Evolutionary conservation across 2,329 filamentous ascomycete genomes (phyloP).

Genomic region (Stemphylium vesicarium): DNA sequence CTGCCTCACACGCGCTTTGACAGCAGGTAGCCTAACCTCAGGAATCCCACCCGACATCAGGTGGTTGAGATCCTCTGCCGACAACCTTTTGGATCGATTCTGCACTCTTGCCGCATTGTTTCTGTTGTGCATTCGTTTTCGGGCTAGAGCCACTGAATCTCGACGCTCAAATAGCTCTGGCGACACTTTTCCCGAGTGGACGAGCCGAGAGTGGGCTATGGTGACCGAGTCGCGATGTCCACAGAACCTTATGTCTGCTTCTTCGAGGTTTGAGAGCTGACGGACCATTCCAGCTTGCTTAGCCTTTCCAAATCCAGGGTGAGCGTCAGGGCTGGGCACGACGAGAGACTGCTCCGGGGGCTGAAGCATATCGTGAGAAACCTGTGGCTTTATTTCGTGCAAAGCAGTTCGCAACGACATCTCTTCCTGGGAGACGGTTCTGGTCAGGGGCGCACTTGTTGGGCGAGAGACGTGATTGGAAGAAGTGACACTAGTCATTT

Average conservation of each 20-base stretch:
- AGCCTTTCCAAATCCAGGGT: constrained; percentile 2
- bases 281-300: constrained; percentile 10
- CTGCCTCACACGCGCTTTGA: constrained; percentile 18
- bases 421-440: constrained; percentile 20
- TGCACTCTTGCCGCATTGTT: constrained; percentile 17
- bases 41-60: constrained; percentile 3
- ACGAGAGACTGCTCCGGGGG: constrained; percentile 5
- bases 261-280: constrained; percentile 40
- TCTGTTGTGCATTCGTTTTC: constrained; percentile 35
- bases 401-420: not conserved
- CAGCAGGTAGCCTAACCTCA: not conserved
- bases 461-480: constrained; percentile 32
- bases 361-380: not conserved
- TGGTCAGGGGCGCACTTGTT: constrained; percentile 24
- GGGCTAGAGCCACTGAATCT: constrained; percentile 33
- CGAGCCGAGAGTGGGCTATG: constrained; percentile 36
- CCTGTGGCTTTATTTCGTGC: not conserved
- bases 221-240: constrained; percentile 43
- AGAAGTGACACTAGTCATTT: constrained; percentile 27
- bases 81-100: not conserved
- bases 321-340: constrained; percentile 13
- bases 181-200: constrained; percentile 21
- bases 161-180: constrained; percentile 31
- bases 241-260: constrained; percentile 34
- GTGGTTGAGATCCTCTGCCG: not conserved